Evolutionary conservation across 78 protist species (phyloP), one percentile per base, ranked within the genome.

Genomic region (Dictyostelium intermedium): DNA sequence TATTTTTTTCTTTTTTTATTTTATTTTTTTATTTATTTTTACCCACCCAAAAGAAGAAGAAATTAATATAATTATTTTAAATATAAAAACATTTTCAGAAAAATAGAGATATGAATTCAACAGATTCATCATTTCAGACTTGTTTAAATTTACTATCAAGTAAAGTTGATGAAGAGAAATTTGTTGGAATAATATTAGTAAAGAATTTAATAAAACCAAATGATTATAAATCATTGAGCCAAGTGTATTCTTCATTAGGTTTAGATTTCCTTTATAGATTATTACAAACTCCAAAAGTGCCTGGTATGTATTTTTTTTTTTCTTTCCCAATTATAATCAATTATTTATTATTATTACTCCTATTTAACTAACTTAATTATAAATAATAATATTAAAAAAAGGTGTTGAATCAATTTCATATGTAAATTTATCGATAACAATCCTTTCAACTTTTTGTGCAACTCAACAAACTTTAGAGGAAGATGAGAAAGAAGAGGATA

Each of bases 101-200:
- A 61, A 66, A 16, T 63, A 25, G n/a, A 72, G 37, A 72, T 30
- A 72, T 72, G 79, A 34, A 34, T 32, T 72, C 79, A 25, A 66
- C 39, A 14, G 78, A 76, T 41, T 37, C 41, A 10, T 34, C 93
- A n/a, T 87, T 87, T 39, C 23, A 60, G 18, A 76, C 41, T 34
- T 87, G 93, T 79, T 45, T 87, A 43, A 41, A 27, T 9, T 30
- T 87, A 30, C 20, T 87, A 76, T 50, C 84, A 2, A 66, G 86
- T 63, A 66, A 87, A 23, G 34, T 32, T 11, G 93, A 87, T 79
- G 93, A 87, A 63, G 80, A 78, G 61, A 87, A 76, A 37, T 87
- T 87, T 79, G 93, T 87, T 35, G 93, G 93, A 41, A 78, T 87
- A 16, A 32, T 87, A 9, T 66, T 87, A 30, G 85, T 87, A 9